Base-by-base conservation (phyloP, 192 early-diverging fungal species). In the Podochytrium sp. region DNA sequence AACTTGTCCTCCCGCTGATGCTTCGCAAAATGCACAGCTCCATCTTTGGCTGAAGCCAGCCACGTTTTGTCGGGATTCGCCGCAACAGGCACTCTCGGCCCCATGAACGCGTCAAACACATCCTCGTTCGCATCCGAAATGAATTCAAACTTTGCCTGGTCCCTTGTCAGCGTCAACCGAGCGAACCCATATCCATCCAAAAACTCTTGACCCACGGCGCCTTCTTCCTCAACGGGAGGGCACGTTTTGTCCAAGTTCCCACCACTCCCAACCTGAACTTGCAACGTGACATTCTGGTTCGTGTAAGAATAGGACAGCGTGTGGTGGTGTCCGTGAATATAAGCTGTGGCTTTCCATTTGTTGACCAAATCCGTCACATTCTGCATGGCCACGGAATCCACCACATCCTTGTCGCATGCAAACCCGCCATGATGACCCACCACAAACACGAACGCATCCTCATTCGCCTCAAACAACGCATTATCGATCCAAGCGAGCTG, bases 261-360 rank as follows among this genome's bases (percentile, higher is more conserved):
- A 27, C 74, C 74, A 37, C 35, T 32, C 1, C 74, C 74, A 41
- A 40, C 12, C 55, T 68, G 64, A 41, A 75, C 52, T 29, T 75
- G 64, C 16, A 75, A 49, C 3, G 74, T 75, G 5, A 56, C 35
- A n/a, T 35, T 35, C 1, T 41, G 2, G 57, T 72, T 61, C 18
- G 58, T 61, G 58, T 72, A 60, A 51, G 52, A 69, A 38, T 40
- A 29, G 2, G 70, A 55, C 1, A 68, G 27, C 10, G 65, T 66
- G 41, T 68, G 74, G 63, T 65, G 59, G 65, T 75, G 65, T 27
- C 74, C 64, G 64, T 67, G 51, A 23, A 75, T 49, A 42, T 68
- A 65, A 33, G 65, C 74, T 29, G 56, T 72, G 2, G 70, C 41
- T 18, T 72, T 33, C 70, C 70, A 72, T 37, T 72, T 72, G 70